These are phyloP conservation scores for Rutstroemia sydowiana DNA, from an alignment of 2,329 filamentous ascomycete species.

Conservation along the genomic window DNA sequence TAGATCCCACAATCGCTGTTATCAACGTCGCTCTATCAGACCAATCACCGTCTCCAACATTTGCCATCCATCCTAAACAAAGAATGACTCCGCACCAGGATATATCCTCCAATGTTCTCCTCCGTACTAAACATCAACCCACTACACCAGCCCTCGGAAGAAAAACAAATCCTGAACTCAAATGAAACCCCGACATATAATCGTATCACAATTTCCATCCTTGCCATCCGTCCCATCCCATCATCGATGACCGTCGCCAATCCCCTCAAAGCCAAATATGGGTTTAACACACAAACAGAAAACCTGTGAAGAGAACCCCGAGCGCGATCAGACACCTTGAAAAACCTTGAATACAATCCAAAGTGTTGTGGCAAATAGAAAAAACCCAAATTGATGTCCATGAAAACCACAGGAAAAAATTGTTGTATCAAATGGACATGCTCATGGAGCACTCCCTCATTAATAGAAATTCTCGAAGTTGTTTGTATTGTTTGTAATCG, in stretches of 20 bases:
- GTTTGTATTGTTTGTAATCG: constrained; percentile 14
- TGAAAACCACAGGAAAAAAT: not conserved
- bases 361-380: not conserved
- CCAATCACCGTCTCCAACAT: no score
- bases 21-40: no score
- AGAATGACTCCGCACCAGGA: not conserved
- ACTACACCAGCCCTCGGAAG: not conserved
- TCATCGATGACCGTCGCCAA: not conserved
- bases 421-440: constrained; percentile 3
- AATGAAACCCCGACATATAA: constrained; percentile 7
- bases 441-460: not conserved
- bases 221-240: constrained; percentile 2
- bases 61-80: not conserved
- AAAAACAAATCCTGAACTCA: not conserved
- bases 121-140: not conserved
- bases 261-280: not conserved
- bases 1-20: no score
- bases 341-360: constrained; percentile 1
- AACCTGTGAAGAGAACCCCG: not conserved
- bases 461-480: constrained; percentile 9
- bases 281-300: not conserved
- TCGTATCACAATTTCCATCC: constrained; percentile 8
- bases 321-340: not conserved
- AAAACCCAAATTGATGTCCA: not conserved
- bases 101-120: not conserved